Base-by-base conservation (phyloP, 2,329 filamentous ascomycete species). In the Chaetothyriales sp. region DNA sequence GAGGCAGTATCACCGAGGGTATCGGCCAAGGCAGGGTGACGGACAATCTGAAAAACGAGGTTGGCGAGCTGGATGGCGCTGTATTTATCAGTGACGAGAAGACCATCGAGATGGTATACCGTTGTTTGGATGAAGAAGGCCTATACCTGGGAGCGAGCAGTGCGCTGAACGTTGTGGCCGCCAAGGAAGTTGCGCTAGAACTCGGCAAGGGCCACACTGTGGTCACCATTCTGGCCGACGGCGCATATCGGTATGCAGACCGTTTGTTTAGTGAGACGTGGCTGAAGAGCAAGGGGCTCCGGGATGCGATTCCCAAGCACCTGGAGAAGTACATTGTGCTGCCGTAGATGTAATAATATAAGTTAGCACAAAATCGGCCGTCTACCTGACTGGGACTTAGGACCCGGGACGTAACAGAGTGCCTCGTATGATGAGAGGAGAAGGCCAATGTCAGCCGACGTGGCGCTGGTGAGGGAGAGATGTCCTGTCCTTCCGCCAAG, bases 11-110 rank as follows among this genome's bases (percentile, higher is more conserved):
- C 69, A 98, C 92, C 2, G 92, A 98, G 71, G 92, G 92, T 20
- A 98, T 98, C 62, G 92, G 92, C 18, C 92, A 96, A 72, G 92
- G 92, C 39, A 84, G 92, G 49, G 79, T 98, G 48, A 98, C 92
- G n/a, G 86, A 95, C 64, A 98, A 98, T 69, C 71, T 98, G 57
- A 74, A 79, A 68, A 85, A 84, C 3, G 92, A 98, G 62, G 77
- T 98, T 52, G 83, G 76, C 54, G 73, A 94, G 44, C 63, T 96
- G 15, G 92, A 96, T 68, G 89, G 83, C 52, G 86, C 87, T 36
- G 63, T 98, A 61, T 76, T 82, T 65, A 87, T 98, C 59, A 77
- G 80, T 54, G 92, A 98, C 65, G 88, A 92, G 72, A 89, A 94
- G 78, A 93, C 82, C 62, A 90, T 98, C 60, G 86, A 86, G 69